Conservation (phyloP, 148 eudicot genomes). For the Vaccinium vitisidaea region DNA sequence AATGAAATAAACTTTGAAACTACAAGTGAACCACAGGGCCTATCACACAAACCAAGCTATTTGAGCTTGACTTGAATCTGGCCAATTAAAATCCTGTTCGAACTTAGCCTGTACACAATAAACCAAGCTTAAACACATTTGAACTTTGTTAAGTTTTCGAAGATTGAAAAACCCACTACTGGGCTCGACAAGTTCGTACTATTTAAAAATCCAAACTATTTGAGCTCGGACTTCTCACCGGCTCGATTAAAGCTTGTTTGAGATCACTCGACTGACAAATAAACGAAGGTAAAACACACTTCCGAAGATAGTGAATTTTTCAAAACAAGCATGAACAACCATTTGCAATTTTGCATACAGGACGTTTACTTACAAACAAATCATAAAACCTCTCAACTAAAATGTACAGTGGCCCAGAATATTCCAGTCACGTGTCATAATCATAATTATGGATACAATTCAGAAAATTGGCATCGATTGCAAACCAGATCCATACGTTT, state of each 20-base stretch:
- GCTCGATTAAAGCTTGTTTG: neutral
- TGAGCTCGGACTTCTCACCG: too few relatives aligned
- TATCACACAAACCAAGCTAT: neutral
- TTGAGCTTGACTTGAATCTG: neutral
- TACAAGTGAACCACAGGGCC: neutral
- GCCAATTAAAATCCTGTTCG: neutral
- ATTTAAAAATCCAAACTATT: too few relatives aligned
- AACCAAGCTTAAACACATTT: neutral
- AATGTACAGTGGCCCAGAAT: neutral
- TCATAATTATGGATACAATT: neutral
- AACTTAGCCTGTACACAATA: neutral
- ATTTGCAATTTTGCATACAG: neutral
- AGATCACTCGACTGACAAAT: neutral
- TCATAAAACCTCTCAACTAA: neutral
- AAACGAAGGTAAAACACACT: neutral
- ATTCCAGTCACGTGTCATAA: neutral
- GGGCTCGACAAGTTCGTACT: too few relatives aligned
- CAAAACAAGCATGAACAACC: neutral
- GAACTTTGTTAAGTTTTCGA: neutral
- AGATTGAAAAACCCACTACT: neutral
- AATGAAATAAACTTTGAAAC: neutral
- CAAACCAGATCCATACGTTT: conserved; percentile 6
- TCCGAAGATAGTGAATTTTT: neutral
- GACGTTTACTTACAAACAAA: neutral
- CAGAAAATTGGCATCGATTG: neutral